phyloP scores from a whole-genome alignment of 768 basidiomycete genomes.

The Boletus subcaerulescens region DNA sequence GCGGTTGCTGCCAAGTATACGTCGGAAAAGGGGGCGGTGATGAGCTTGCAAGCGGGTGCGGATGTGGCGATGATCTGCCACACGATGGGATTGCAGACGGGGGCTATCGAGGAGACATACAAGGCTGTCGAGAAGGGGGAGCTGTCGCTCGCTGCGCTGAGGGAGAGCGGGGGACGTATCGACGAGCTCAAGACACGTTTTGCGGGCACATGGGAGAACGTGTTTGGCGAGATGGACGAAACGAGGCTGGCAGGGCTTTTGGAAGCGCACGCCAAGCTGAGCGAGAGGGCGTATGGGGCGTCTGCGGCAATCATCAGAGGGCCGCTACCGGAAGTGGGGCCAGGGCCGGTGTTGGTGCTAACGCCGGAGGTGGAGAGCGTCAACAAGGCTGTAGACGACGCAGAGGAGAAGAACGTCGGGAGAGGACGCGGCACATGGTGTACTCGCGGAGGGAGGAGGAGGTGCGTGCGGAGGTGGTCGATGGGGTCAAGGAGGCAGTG shows the following conservation, averaged over 20 bases:
- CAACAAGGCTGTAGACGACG: constrained; percentile 62
- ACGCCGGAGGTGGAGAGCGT: constrained; percentile 58
- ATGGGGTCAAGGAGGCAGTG: not conserved
- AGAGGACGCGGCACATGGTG: constrained; percentile 43
- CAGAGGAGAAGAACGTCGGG: constrained; percentile 46
- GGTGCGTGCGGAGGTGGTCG: not conserved
- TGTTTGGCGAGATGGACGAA: constrained; percentile 29
- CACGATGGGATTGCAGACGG: constrained; percentile 49
- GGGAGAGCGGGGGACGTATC: constrained; percentile 45
- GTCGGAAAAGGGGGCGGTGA: constrained; percentile 44
- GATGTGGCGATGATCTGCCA: constrained; percentile 80
- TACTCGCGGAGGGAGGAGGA: constrained; percentile 29
- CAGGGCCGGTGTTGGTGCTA: constrained; percentile 40
- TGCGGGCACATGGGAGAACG: constrained; percentile 44
- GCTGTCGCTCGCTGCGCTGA: constrained; percentile 38
- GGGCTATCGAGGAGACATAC: constrained; percentile 52
- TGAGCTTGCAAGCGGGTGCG: constrained; percentile 58
- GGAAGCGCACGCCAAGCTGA: constrained; percentile 40
- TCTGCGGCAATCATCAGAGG: constrained; percentile 49
- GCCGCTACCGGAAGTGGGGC: constrained; percentile 32
- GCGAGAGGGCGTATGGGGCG: constrained; percentile 43
- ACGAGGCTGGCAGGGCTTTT: constrained; percentile 31
- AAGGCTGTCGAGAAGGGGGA: constrained; percentile 45
- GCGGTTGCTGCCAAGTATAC: constrained; percentile 51
- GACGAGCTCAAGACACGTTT: constrained; percentile 49